These are phyloP conservation scores for Leccinum incarnatum DNA, from an alignment of 768 basidiomycete genomes.

Conservation along the genomic window DNA sequence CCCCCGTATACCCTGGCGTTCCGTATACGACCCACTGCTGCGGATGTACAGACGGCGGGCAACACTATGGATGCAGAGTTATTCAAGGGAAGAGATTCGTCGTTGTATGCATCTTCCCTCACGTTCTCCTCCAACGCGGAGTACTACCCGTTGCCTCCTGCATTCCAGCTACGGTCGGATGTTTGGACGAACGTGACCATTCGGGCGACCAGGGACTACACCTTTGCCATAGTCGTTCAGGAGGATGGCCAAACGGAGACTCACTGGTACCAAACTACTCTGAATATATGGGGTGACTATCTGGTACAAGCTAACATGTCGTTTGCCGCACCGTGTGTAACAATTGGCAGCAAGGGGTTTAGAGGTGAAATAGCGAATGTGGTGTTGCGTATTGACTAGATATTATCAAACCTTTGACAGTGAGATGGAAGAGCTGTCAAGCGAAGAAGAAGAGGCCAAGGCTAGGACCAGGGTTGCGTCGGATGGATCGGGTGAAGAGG, in stretches of 20 bases:
- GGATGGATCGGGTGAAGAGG: slow-evolving; percentile 19
- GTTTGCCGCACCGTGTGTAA: slow-evolving; percentile 39
- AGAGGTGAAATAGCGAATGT: slow-evolving; percentile 33
- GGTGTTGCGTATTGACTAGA: slow-evolving; percentile 22
- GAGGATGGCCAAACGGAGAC: slow-evolving; percentile 17
- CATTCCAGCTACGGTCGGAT: slow-evolving; percentile 26
- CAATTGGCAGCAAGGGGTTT: slow-evolving; percentile 37
- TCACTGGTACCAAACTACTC: slow-evolving; percentile 35
- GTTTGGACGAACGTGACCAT: slow-evolving; percentile 37
- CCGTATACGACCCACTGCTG: slow-evolving; percentile 33
- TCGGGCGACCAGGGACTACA: slow-evolving; percentile 36
- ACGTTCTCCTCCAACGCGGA: slow-evolving; percentile 39
- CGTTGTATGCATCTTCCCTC: slow-evolving; percentile 36
- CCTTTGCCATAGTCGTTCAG: slow-evolving; percentile 30
- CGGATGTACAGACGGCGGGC: slow-evolving; percentile 13
- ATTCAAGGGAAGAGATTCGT: slow-evolving; percentile 37
- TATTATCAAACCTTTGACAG: slow-evolving; percentile 8
- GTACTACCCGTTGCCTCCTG: slow-evolving; percentile 35
- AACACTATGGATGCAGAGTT: slow-evolving; percentile 21
- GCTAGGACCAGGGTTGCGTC: neutral
- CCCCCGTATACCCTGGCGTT: slow-evolving; percentile 44
- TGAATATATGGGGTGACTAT: slow-evolving; percentile 41
- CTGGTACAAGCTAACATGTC: slow-evolving; percentile 42
- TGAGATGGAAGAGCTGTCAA: slow-evolving; percentile 9
- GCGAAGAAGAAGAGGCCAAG: slow-evolving; percentile 8